phyloP scores from a whole-genome alignment of 1,139 yeast species.

The Spathaspora sp. region DNA sequence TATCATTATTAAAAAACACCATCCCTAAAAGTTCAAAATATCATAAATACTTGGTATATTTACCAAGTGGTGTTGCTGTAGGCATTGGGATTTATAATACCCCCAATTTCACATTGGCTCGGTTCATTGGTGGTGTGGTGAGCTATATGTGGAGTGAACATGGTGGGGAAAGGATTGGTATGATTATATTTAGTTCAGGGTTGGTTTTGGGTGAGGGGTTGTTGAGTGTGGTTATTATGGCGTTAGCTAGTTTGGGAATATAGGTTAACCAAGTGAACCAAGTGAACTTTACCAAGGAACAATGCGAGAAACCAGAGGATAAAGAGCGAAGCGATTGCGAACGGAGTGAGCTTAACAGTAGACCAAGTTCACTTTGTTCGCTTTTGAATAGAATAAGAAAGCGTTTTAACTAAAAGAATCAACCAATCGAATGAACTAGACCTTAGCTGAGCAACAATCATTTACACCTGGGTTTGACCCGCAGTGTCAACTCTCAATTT shows the following conservation, averaged over 20 bases:
- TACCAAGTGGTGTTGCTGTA: slow-evolving; percentile 95
- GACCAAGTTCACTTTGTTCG: no score
- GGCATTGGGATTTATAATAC: slow-evolving; percentile 95
- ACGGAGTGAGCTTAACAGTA: no score
- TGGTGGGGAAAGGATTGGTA: slow-evolving; percentile 48
- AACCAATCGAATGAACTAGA: background rate
- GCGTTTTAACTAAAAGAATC: no score
- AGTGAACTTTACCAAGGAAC: no score
- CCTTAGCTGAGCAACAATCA: background rate
- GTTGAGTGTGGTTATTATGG: slow-evolving; percentile 78
- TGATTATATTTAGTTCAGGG: slow-evolving; percentile 90
- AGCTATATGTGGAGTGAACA: slow-evolving; percentile 54
- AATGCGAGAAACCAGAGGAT: no score
- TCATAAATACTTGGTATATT: slow-evolving; percentile 49
- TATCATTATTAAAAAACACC: slow-evolving; percentile 65
- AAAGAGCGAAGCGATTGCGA: no score
- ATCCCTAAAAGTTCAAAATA: slow-evolving; percentile 39
- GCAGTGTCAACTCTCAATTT: no score
- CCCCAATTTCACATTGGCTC: slow-evolving; percentile 89
- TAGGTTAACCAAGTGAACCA: background rate
- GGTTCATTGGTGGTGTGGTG: slow-evolving; percentile 86
- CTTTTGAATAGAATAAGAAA: no score
- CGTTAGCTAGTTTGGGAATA: slow-evolving; percentile 59
- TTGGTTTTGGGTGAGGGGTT: slow-evolving; percentile 92
- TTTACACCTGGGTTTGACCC: no score